Evolutionary conservation across 345 rosid species (phyloP).

Genomic region (Moringa oleifera): DNA sequence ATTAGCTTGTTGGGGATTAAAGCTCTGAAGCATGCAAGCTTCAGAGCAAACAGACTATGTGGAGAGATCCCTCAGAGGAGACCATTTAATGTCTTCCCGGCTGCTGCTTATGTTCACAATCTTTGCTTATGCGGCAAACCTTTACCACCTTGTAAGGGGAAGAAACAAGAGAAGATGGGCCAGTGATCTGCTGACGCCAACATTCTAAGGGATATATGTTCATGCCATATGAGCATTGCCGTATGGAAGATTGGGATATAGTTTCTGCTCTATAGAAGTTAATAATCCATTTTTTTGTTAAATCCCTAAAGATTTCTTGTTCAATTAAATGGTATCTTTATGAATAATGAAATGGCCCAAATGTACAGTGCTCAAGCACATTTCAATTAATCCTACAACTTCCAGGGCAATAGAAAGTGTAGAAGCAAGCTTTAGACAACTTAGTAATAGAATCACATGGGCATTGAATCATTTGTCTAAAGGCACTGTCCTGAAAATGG

Average conservation of each 20-base stretch:
- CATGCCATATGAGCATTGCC: slow-evolving; percentile 24
- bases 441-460: background rate
- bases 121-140: slow-evolving; percentile 94
- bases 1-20: slow-evolving; percentile 48
- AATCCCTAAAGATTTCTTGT: background rate
- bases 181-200: slow-evolving; percentile 74
- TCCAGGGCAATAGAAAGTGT: background rate
- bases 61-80: slow-evolving; percentile 91
- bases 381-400: background rate
- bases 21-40: slow-evolving; percentile 58
- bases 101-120: slow-evolving; percentile 80
- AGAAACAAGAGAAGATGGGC: slow-evolving; percentile 28
- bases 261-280: slow-evolving; percentile 20
- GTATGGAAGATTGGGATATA: slow-evolving; percentile 20
- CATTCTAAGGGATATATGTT: slow-evolving; percentile 16
- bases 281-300: slow-evolving; percentile 6
- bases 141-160: slow-evolving; percentile 61
- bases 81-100: slow-evolving; percentile 74
- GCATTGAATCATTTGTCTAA: slow-evolving; percentile 3
- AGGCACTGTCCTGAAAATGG: slow-evolving; percentile 10
- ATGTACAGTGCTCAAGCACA: background rate
- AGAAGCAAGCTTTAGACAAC: background rate
- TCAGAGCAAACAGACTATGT: slow-evolving; percentile 84
- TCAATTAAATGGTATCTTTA: background rate
- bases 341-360: slow-evolving; percentile 10